These are phyloP conservation scores for Venturia pyrina DNA, from an alignment of 2,329 filamentous ascomycete genomes.

Conservation along the genomic window DNA sequence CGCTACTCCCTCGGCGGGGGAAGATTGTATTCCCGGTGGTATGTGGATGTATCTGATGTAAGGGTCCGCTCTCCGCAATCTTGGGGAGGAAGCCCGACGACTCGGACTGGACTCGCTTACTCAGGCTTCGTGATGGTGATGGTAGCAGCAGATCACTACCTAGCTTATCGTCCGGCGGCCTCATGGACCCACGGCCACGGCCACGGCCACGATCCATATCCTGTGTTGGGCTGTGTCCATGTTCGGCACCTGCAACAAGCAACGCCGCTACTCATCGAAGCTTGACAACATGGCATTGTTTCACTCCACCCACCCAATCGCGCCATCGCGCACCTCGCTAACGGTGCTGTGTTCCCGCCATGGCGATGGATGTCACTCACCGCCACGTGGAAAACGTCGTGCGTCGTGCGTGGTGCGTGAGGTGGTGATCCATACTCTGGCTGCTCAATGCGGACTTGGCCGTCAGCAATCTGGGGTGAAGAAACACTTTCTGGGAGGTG, in stretches of 20 bases:
- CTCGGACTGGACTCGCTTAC: background rate
- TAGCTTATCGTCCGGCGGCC: background rate
- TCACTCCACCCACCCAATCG: background rate
- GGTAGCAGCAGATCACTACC: background rate
- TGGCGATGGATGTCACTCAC: background rate
- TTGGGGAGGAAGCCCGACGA: background rate
- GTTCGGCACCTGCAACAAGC: background rate
- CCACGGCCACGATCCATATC: background rate
- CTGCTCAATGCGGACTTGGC: background rate
- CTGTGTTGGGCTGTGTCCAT: background rate
- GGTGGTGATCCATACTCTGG: background rate
- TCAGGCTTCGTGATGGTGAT: background rate
- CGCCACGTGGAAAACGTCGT: slow-evolving; percentile 4
- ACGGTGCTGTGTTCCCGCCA: background rate
- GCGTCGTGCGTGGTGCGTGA: background rate
- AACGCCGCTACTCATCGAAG: background rate
- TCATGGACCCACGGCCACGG: background rate
- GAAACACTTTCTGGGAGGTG: background rate
- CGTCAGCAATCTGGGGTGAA: background rate
- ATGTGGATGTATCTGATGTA: background rate
- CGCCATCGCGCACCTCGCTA: background rate
- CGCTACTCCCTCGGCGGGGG: too few species aligned
- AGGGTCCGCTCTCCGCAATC: background rate
- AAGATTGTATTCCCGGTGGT: background rate
- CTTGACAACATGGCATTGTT: background rate